Evolutionary conservation across 805 yeast genomes (phyloP).

Genomic region (Starmera amethionina): DNA sequence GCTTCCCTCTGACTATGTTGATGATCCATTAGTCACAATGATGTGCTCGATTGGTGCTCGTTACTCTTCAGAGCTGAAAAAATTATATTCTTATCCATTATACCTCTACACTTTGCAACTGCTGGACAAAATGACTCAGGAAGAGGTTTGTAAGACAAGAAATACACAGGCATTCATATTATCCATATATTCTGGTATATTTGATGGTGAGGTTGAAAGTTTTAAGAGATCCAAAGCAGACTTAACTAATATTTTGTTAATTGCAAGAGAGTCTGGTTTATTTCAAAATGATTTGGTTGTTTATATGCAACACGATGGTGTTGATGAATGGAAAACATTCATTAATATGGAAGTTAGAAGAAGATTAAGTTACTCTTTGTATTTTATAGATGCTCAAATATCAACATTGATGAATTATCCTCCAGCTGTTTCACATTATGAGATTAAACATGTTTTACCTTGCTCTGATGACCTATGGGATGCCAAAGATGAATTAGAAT

Average conservation of each 20-base stretch:
- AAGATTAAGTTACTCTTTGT: background rate
- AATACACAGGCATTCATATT: background rate
- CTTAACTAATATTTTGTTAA: background rate
- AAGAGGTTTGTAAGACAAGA: background rate
- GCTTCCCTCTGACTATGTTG: background rate
- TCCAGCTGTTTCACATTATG: slow-evolving; percentile 1
- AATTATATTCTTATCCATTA: background rate
- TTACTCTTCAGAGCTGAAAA: background rate
- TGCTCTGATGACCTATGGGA: background rate
- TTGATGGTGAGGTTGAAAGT: background rate
- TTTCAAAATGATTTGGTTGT: background rate
- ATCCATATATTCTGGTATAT: background rate
- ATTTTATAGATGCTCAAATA: background rate
- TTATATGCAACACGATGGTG: background rate
- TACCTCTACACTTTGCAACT: background rate
- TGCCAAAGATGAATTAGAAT: background rate
- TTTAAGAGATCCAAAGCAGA: background rate
- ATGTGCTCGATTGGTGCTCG: background rate
- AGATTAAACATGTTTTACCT: background rate
- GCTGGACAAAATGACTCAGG: background rate
- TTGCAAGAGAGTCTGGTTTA: background rate
- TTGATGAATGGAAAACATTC: background rate
- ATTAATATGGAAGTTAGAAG: background rate
- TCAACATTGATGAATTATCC: background rate
- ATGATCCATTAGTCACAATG: background rate